These are phyloP conservation scores for Kodamaea fukazawae DNA, from an alignment of 805 yeast species.

Conservation along the genomic window DNA sequence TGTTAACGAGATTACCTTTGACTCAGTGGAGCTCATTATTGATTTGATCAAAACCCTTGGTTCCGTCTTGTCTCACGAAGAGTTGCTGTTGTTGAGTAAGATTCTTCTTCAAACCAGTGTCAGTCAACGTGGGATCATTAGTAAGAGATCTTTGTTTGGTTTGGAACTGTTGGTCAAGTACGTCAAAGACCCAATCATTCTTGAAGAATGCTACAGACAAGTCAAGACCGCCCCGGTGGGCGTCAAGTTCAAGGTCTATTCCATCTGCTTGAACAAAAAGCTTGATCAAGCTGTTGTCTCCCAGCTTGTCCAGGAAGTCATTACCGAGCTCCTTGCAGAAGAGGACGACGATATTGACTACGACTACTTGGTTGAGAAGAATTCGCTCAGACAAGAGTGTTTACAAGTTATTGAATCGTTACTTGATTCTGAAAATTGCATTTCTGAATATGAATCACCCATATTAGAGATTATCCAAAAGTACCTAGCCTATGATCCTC, in stretches of 20 bases:
- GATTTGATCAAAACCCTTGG: constrained; percentile 56
- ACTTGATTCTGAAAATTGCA: constrained; percentile 14
- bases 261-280: constrained; percentile 5
- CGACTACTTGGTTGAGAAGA: constrained; percentile 40
- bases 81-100: constrained; percentile 26
- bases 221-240: background rate
- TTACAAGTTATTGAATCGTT: constrained; percentile 41
- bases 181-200: constrained; percentile 3
- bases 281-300: background rate
- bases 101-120: constrained; percentile 30
- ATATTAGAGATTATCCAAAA: constrained; percentile 18
- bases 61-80: constrained; percentile 32
- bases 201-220: background rate
- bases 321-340: background rate
- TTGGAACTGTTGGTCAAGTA: constrained; percentile 41
- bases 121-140: constrained; percentile 33
- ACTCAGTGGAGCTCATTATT: constrained; percentile 57
- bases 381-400: constrained; percentile 52
- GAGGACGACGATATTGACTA: constrained; percentile 40
- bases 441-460: constrained; percentile 11
- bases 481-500: constrained; percentile 34
- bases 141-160: constrained; percentile 50
- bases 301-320: too few relatives aligned
- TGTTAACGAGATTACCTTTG: constrained; percentile 41
- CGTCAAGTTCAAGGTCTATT: constrained; percentile 3